Percentiles rank a stretch among this genome's conserved stretches.
phyloP scores from a whole-genome alignment of 2,329 filamentous ascomycete genomes.

The Ascochyta pisi region DNA sequence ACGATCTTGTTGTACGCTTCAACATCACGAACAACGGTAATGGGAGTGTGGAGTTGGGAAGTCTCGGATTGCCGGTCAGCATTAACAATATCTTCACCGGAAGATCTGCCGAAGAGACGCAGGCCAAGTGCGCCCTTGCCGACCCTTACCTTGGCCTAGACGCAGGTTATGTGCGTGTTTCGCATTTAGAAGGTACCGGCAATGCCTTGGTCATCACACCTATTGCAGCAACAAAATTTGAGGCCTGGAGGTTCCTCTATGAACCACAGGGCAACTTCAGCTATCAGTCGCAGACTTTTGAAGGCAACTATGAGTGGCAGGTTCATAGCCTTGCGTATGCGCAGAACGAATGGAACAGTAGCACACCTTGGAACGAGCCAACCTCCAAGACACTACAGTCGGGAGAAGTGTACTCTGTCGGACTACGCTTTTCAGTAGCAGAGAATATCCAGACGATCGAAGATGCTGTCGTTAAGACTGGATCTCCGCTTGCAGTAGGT shows the following conservation, averaged over 20 bases:
- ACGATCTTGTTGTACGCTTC: slow-evolving; percentile 61
- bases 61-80: slow-evolving; percentile 64
- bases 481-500: slow-evolving; percentile 59
- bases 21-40: slow-evolving; percentile 57
- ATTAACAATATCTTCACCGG: slow-evolving; percentile 69
- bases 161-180: slow-evolving; percentile 63
- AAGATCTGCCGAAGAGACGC: slow-evolving; percentile 57
- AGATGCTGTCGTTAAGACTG: slow-evolving; percentile 52
- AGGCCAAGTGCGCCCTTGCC: slow-evolving; percentile 60
- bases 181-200: slow-evolving; percentile 60
- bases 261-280: slow-evolving; percentile 49
- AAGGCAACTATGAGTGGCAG: slow-evolving; percentile 69
- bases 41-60: slow-evolving; percentile 59
- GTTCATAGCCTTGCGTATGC: slow-evolving; percentile 62
- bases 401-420: slow-evolving; percentile 57
- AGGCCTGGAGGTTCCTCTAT: slow-evolving; percentile 62
- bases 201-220: slow-evolving; percentile 63
- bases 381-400: slow-evolving; percentile 56
- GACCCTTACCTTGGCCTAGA: slow-evolving; percentile 68
- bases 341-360: slow-evolving; percentile 61
- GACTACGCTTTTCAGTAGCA: slow-evolving; percentile 60
- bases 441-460: slow-evolving; percentile 58
- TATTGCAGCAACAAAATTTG: slow-evolving; percentile 58
- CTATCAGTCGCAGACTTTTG: slow-evolving; percentile 62
- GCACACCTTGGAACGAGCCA: slow-evolving; percentile 62